Evolutionary conservation across 129 eudicot species (phyloP), one percentile per base, ranked within the genome.

Genomic region (Lactuca saligna): DNA sequence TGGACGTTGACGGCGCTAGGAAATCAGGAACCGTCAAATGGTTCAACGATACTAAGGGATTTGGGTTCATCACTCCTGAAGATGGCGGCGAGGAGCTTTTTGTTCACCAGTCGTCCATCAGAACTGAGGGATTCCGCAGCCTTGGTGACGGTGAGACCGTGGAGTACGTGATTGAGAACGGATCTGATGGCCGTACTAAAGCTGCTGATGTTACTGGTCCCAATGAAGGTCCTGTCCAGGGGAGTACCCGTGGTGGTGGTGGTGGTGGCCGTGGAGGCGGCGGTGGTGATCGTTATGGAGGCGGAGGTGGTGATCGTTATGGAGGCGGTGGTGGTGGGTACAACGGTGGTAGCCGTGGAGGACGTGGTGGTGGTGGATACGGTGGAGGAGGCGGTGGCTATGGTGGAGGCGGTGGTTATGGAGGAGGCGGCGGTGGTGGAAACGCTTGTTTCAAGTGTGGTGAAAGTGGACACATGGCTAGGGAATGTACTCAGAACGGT

Each of bases 131-230:
- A 2, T 91, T 83, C 70, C 86, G 97, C 1, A 83, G 91, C 84
- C 84, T 91, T 3, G 91, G 86, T 0, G 97, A 86, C 8, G 87
- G 87, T 7, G 96, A 89, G 61, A 17, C 69, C 6, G 96, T 89
- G 0, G 96, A 89, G 86, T 89, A 62, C 25, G 66, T 66, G 6
- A 41, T 91, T 2, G 89, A 83, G 68, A 20, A 70, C 10, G 85
- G 91, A 17, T 59, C 67, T 62, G 96, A 82, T 50, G 94, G 94
- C 54, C 82, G 94, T 20, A 83, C 96, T 1, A 91, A 91, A 75
- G 97, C 97, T 0, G 78, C 79, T 0, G 95, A 86, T 57, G 97
- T 88, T 2, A 86, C 96, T 6, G 97, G 96, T 0, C 97, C 94
- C 0, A 79, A 75, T 20, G 97, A 75, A 0, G 90, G 63, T 1